phyloP scores from a whole-genome alignment of 2,329 filamentous ascomycete species.

The Colletotrichum orchidophilum region DNA sequence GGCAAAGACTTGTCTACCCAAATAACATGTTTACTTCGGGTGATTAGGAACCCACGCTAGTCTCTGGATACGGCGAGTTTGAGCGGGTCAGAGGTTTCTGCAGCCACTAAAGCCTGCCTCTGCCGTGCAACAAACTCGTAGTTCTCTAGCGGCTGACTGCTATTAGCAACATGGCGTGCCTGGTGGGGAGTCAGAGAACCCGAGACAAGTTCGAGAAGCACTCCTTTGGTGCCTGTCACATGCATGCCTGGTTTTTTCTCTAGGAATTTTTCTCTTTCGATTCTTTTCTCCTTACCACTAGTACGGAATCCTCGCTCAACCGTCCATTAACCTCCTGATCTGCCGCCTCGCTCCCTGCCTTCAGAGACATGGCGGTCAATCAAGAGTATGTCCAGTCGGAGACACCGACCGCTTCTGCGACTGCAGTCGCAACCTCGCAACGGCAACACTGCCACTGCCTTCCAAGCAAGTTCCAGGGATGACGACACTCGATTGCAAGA shows the following conservation, averaged over 20 bases:
- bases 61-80: not conserved
- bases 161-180: not conserved
- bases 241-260: slow-evolving; percentile 6
- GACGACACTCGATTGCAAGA: not conserved
- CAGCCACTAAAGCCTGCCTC: not conserved
- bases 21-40: not conserved
- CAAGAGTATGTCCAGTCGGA: slow-evolving; percentile 8
- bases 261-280: not conserved
- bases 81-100: not conserved
- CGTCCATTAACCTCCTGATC: slow-evolving; percentile 5
- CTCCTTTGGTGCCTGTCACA: slow-evolving; percentile 18
- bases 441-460: not conserved
- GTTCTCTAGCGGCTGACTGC: not conserved
- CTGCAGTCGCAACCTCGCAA: not conserved
- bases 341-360: slow-evolving; percentile 7
- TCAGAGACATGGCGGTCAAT: slow-evolving; percentile 31
- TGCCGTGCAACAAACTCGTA: not conserved
- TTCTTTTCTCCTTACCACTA: not conserved
- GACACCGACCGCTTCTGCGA: slow-evolving; percentile 19
- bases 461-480: slow-evolving; percentile 4
- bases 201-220: not conserved
- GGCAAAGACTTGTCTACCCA: not conserved
- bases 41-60: not conserved
- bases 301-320: not conserved
- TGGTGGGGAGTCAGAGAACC: not conserved